These are phyloP conservation scores for Kuraishia ogatae DNA, from an alignment of 805 yeast genomes.

Conservation along the genomic window DNA sequence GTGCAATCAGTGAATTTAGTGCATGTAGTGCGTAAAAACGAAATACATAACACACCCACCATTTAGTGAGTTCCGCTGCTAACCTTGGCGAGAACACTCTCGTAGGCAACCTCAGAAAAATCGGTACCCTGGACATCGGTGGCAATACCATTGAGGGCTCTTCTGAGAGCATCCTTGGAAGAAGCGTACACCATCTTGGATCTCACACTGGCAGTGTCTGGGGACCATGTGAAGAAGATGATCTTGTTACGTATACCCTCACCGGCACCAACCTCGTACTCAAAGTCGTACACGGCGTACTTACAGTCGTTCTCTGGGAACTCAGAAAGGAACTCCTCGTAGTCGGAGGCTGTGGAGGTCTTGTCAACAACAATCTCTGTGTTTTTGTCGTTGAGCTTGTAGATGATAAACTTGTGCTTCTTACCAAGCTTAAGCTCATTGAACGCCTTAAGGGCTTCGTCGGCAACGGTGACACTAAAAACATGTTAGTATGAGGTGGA, in stretches of 20 bases:
- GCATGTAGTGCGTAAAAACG: no score
- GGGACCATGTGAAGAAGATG: conserved; percentile 85
- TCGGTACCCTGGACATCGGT: conserved; percentile 97
- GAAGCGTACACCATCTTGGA: conserved; percentile 97
- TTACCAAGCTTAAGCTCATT: conserved; percentile 93
- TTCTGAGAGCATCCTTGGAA: conserved; percentile 96
- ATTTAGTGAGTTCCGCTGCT: conserved; percentile 56
- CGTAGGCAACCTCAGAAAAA: conserved; percentile 93
- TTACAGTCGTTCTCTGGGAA: conserved; percentile 95
- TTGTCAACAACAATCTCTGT: conserved; percentile 85
- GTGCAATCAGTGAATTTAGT: no score
- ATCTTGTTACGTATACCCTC: conserved; percentile 86
- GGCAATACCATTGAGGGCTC: conserved; percentile 91
- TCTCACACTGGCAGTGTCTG: conserved; percentile 94
- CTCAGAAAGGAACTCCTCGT: conserved; percentile 79
- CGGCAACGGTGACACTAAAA: conserved; percentile 68
- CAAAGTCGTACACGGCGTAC: conserved; percentile 95
- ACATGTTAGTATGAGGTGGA: no score
- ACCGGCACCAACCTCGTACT: conserved; percentile 79
- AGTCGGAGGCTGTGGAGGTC: conserved; percentile 66
- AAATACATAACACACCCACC: no score
- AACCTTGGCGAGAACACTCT: conserved; percentile 83
- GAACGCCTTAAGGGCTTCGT: conserved; percentile 90
- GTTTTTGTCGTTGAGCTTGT: conserved; percentile 71
- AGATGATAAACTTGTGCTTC: conserved; percentile 78